phyloP scores from a whole-genome alignment of 768 basidiomycete species.

The Rhodotorula graminis region DNA sequence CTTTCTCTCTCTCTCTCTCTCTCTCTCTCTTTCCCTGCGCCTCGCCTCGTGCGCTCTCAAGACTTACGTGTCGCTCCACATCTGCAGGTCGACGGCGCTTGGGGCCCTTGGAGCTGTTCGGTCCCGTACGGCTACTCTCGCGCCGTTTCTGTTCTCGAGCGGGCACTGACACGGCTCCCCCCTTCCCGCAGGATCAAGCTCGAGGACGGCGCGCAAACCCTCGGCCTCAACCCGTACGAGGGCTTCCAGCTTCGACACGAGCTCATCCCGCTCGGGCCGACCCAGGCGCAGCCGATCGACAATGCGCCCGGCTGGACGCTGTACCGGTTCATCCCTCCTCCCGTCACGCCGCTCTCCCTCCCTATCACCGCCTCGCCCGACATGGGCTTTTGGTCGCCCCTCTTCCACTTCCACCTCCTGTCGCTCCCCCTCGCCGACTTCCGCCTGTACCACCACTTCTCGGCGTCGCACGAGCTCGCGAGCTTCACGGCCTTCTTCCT shows the following conservation, averaged over 20 bases:
- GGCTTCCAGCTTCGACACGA: slow-evolving; percentile 22
- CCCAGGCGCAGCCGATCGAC: slow-evolving; percentile 26
- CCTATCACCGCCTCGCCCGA: neutral
- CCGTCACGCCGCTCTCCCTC: slow-evolving; percentile 9
- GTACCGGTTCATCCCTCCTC: slow-evolving; percentile 24
- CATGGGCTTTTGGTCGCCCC: slow-evolving; percentile 16
- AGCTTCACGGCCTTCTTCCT: slow-evolving; percentile 28
- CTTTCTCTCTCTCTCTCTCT: neutral
- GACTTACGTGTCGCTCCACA: no score
- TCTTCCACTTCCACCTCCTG: slow-evolving; percentile 29
- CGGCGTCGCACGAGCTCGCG: slow-evolving; percentile 18
- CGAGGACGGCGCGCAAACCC: neutral
- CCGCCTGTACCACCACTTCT: slow-evolving; percentile 29
- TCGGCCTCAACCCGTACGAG: slow-evolving; percentile 30
- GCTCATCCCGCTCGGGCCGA: neutral
- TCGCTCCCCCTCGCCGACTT: slow-evolving; percentile 30
- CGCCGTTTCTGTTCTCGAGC: neutral
- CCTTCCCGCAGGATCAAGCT: slow-evolving; percentile 11
- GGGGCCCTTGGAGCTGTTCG: slow-evolving; percentile 12
- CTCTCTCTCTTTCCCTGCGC: no score
- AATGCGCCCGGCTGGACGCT: slow-evolving; percentile 31
- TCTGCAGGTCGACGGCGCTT: slow-evolving; percentile 17
- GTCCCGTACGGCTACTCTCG: neutral
- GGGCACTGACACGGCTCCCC: neutral
- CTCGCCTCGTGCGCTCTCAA: no score